A percentile compares a stretch with the other conserved stretches of the same genome.
Evolutionary conservation across 139 green algal genomes (phyloP).

Genomic region (Chlamydomonas eustigma): DNA sequence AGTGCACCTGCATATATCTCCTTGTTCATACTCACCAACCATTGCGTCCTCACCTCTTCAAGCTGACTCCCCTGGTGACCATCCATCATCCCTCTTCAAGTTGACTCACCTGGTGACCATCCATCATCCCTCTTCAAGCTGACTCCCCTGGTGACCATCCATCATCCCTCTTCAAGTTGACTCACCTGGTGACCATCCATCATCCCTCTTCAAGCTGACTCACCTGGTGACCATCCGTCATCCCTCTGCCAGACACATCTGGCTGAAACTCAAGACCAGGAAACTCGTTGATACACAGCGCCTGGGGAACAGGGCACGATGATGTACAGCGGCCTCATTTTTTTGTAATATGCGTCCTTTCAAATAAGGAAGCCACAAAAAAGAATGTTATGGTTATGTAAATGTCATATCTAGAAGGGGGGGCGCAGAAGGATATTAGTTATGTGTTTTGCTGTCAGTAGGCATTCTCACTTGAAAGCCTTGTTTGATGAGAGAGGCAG

Average conservation of each 20-base stretch:
- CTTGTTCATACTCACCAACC: neutral
- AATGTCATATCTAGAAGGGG: too few species aligned
- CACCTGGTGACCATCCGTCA: slow-evolving; percentile 44
- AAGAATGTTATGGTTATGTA: too few species aligned
- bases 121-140: slow-evolving; percentile 29
- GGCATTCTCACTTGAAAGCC: slow-evolving; percentile 62
- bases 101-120: slow-evolving; percentile 38
- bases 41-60: neutral
- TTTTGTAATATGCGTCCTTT: too few species aligned
- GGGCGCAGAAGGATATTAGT: too few species aligned
- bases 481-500: slow-evolving; percentile 75
- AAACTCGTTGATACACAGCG: slow-evolving; percentile 87
- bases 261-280: slow-evolving; percentile 47
- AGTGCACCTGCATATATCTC: neutral
- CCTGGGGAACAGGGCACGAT: too few species aligned
- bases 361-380: too few species aligned
- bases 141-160: neutral
- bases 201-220: neutral
- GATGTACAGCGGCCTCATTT: neutral
- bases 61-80: neutral
- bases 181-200: neutral
- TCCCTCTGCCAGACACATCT: slow-evolving; percentile 28
- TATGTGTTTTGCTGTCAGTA: too few species aligned
- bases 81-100: neutral
- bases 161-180: neutral